A percentile compares a stretch with the other conserved stretches of the same genome.
Conservation (phyloP, 768 basidiomycete genomes). For the Xerocomellus dryophilus region DNA sequence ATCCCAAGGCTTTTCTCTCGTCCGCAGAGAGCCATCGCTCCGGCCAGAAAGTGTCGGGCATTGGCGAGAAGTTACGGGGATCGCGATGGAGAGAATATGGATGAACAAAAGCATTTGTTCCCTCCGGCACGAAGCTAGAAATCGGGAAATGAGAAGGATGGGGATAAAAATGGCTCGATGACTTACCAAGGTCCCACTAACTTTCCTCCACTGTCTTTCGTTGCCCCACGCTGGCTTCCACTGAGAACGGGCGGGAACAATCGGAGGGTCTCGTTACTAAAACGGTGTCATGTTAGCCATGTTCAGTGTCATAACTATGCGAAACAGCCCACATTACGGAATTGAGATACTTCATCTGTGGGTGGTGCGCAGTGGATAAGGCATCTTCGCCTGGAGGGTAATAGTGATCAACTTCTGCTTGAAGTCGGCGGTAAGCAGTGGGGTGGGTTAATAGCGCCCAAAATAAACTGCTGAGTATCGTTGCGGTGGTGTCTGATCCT, state of each 20-base stretch:
- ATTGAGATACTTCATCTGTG: conserved; percentile 32
- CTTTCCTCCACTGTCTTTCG: conserved; percentile 36
- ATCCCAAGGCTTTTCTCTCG: conserved; percentile 25
- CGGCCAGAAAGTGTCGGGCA: conserved; percentile 43
- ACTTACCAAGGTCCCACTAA: conserved; percentile 42
- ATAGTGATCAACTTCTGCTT: conserved; percentile 39
- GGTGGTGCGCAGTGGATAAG: conserved; percentile 28
- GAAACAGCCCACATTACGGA: conserved; percentile 31
- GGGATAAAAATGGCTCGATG: not conserved
- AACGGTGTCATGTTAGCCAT: conserved; percentile 11
- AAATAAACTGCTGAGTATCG: conserved; percentile 36
- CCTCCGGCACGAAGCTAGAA: conserved; percentile 43
- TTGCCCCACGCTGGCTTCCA: conserved; percentile 43
- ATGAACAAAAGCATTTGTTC: conserved; percentile 43
- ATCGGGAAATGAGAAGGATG: conserved; percentile 9
- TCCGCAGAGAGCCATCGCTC: conserved; percentile 41
- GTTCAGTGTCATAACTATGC: not conserved
- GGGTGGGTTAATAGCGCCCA: conserved; percentile 36
- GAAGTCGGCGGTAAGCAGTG: conserved; percentile 33
- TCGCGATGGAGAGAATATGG: conserved; percentile 45
- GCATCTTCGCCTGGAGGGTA: conserved; percentile 37
- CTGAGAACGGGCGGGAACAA: conserved; percentile 49
- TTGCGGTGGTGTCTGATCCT: conserved; percentile 45
- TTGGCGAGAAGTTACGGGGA: conserved; percentile 44
- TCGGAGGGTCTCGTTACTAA: conserved; percentile 50